A percentile compares a stretch with the other conserved stretches of the same genome.
These are phyloP conservation scores for Fusarium citri DNA, from an alignment of 2,329 filamentous ascomycete genomes.

Conservation along the genomic window DNA sequence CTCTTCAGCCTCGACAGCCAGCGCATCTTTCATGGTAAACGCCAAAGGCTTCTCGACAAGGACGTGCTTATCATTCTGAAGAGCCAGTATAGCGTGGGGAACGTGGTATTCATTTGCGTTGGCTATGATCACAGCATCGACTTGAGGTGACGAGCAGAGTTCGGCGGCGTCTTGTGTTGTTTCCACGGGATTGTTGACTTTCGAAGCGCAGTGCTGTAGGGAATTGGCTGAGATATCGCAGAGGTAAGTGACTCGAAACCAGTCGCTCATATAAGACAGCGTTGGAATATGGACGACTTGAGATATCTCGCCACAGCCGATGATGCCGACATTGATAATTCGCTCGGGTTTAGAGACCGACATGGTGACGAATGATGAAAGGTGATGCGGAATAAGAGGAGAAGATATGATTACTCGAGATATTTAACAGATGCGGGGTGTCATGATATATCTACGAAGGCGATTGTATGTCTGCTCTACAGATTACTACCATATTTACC, in stretches of 20 bases:
- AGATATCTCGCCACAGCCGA: slow-evolving; percentile 31
- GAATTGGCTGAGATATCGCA: slow-evolving; percentile 61
- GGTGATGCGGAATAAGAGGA: neutral
- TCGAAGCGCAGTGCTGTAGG: slow-evolving; percentile 44
- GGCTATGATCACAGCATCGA: slow-evolving; percentile 66
- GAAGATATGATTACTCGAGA: accelerated
- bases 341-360: neutral
- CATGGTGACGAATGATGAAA: neutral
- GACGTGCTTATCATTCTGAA: slow-evolving; percentile 65
- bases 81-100: slow-evolving; percentile 61
- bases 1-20: slow-evolving; percentile 63
- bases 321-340: slow-evolving; percentile 1
- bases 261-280: slow-evolving; percentile 56
- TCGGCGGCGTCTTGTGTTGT: slow-evolving; percentile 54
- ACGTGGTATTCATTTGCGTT: slow-evolving; percentile 67
- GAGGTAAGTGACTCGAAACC: slow-evolving; percentile 60
- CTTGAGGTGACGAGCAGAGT: slow-evolving; percentile 55
- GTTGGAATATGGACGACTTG: slow-evolving; percentile 66
- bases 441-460: neutral
- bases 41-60: slow-evolving; percentile 71
- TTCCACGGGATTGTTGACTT: slow-evolving; percentile 35
- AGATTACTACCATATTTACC: neutral
- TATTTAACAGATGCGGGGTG: neutral
- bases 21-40: slow-evolving; percentile 58
- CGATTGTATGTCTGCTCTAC: no score